Evolutionary conservation across 768 basidiomycete species (phyloP), one percentile per base, ranked within the genome.

Genomic region (Trametes elegans): DNA sequence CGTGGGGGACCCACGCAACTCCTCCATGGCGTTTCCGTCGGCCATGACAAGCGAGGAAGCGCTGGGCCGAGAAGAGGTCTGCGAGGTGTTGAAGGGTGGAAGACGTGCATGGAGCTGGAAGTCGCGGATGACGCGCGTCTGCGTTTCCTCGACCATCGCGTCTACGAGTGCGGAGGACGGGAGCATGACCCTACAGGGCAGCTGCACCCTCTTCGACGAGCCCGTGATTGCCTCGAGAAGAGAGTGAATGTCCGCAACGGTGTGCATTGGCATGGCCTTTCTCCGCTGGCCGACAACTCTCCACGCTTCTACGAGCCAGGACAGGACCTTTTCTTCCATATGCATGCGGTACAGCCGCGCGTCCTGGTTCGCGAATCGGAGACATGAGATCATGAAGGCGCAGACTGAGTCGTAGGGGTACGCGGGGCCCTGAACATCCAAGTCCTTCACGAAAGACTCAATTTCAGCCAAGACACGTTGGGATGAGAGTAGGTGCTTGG

Each of bases 321-420:
- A 79, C 14, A 94, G 66, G 3, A 90, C 85, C 66, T 92, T 91
- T 66, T 93, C 91, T 67, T 92, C 88, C n/a, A 96, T 73, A 26
- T 85, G 85, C 79, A 93, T 81, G 14, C 88, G 82, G 70, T 91
- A 91, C 14, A 98, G 71, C 18, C 87, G 80, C 53, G 88, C 86
- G 65, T 98, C 93, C 64, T 87, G 85, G 54, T 81, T 84, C 0
- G 92, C 85, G 21, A 92, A 74, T 16, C 75, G 77, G 42, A 98
- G 74, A 51, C 83, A 87, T 24, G 80, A 74, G 5, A 80, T 73
- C 41, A 98, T 75, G 66, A 98, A 93, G 53, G 76, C 74, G 74
- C 95, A 97, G 34, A 96, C 92, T 1, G 95, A 85, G 65, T 99
- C 97, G 63, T 80, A 89, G 0, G 94, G 93, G 63, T 82, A 86